Conservation (phyloP, 495 filamentous ascomycete genomes). For the Aspergillus hancockii region DNA sequence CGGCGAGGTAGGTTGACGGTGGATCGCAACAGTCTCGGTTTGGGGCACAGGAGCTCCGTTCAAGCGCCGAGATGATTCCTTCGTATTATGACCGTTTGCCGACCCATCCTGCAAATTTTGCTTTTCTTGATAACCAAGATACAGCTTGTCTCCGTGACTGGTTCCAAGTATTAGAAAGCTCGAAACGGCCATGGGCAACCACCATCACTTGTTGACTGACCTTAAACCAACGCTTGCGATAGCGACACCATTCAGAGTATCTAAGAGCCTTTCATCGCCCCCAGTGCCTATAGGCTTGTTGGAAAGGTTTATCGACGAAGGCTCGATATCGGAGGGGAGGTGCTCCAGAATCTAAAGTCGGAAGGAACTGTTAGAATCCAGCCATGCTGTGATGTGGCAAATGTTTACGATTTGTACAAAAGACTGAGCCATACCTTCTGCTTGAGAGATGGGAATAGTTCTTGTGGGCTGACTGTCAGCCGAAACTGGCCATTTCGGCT, state of each 20-base stretch:
- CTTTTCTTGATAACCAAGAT: conserved; percentile 70
- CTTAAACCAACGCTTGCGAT: conserved; percentile 71
- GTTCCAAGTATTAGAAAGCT: conserved; percentile 11
- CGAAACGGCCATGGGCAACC: neutral
- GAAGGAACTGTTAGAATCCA: conserved; percentile 10
- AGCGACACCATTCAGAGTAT: conserved; percentile 63
- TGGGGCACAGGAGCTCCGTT: conserved; percentile 78
- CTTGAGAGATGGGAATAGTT: conserved; percentile 47
- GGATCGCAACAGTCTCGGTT: conserved; percentile 64
- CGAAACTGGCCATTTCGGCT: conserved; percentile 60
- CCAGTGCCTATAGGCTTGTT: conserved; percentile 74
- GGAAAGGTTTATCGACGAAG: conserved; percentile 74
- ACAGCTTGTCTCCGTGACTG: conserved; percentile 91
- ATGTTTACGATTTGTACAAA: neutral
- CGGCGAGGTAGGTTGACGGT: conserved; percentile 57
- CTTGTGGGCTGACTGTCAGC: conserved; percentile 46
- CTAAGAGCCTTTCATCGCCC: conserved; percentile 70
- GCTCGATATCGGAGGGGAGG: conserved; percentile 68
- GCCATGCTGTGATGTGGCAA: neutral
- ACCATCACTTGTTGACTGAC: conserved; percentile 42
- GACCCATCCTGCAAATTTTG: conserved; percentile 51
- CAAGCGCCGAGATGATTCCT: conserved; percentile 52
- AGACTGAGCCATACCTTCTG: conserved; percentile 35
- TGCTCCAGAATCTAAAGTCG: conserved; percentile 57
- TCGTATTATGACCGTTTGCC: conserved; percentile 35